A percentile compares a stretch with the other conserved stretches of the same genome.
Conservation (phyloP, 2,329 filamentous ascomycete genomes). For the Monilinia fructigena region DNA sequence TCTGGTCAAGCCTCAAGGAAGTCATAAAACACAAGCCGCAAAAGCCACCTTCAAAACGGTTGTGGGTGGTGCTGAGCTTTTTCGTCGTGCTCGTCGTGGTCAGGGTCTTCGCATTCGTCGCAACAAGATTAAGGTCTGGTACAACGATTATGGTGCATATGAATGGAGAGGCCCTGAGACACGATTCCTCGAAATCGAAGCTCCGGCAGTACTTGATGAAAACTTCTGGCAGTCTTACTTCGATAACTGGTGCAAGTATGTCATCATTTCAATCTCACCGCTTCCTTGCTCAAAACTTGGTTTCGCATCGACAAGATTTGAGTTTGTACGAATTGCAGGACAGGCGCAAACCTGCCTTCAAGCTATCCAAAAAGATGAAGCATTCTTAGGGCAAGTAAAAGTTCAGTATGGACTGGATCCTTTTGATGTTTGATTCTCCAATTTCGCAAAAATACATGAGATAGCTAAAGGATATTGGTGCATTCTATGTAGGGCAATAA, state of each 20-base stretch:
- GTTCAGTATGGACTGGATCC: background rate
- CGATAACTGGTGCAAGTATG: conserved; percentile 10
- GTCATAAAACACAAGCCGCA: conserved; percentile 2
- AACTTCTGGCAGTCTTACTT: conserved; percentile 11
- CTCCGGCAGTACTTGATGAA: background rate
- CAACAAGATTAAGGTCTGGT: conserved; percentile 16
- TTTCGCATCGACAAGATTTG: background rate
- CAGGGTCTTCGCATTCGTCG: background rate
- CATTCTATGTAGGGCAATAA: background rate
- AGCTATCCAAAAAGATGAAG: conserved; percentile 7
- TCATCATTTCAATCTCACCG: background rate
- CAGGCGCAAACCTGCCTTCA: conserved; percentile 12
- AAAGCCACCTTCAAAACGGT: conserved; percentile 12
- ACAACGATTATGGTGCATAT: conserved; percentile 18
- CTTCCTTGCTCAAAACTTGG: background rate
- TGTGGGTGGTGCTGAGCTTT: background rate
- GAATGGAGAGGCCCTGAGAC: conserved; percentile 16
- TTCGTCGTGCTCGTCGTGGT: background rate
- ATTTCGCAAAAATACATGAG: too few relatives aligned
- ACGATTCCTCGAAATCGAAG: conserved; percentile 17
- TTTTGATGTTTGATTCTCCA: background rate
- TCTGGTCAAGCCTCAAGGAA: background rate
- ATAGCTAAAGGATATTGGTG: background rate
- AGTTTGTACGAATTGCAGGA: conserved; percentile 1
- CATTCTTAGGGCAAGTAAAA: background rate